Base-by-base conservation (phyloP, 192 early-diverging fungal genomes). In the Podochytrium sp. region DNA sequence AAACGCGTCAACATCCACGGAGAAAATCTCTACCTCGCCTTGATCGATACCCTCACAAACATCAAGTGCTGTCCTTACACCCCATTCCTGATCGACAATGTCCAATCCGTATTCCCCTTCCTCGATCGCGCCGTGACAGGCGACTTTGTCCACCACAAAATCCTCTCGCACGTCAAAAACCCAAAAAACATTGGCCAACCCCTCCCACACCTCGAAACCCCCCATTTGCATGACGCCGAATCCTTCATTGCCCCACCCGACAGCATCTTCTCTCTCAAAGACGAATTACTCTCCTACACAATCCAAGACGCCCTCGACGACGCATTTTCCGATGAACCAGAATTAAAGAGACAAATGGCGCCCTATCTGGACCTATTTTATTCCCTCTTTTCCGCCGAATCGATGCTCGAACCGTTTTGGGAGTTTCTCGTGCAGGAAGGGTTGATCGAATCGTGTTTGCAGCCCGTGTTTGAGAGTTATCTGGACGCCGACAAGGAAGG, bases 241-340 rank as follows among this genome's bases (percentile, higher is more conserved):
- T 62, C 60, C 16, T 62, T 62, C 37, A 62, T 62, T 62, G 60
- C 60, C 29, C 60, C 60, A 32, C 33, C 60, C 10, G 60, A 62
- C 12, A 27, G n/a, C 37, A 14, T 62, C 10, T 62, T 62, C 37
- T 14, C 60, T 12, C 33, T 37, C 12, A 12, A 38, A 14, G 55
- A 57, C 7, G 20, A 7, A 12, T 7, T 12, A 47, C 20, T 47
- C 10, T 20, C 20, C 10, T 47, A 47, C 20, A 47, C 43, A 7
- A 10, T 16, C 14, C 10, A 57, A 29, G 27, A n/a, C 7, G 29
- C 60, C 4, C 12, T 40, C 12, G 25, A 27, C 6, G 60, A 62
- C 10, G 37, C 37, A 12, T 38, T 62, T 4, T 47, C 10, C 43
- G 43, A 47, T 20, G 43, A 47, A 47, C 20, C 43, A 7, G 10